Conservation (phyloP, 2,329 filamentous ascomycete species). For the Cadophora luteo-olivacea region DNA sequence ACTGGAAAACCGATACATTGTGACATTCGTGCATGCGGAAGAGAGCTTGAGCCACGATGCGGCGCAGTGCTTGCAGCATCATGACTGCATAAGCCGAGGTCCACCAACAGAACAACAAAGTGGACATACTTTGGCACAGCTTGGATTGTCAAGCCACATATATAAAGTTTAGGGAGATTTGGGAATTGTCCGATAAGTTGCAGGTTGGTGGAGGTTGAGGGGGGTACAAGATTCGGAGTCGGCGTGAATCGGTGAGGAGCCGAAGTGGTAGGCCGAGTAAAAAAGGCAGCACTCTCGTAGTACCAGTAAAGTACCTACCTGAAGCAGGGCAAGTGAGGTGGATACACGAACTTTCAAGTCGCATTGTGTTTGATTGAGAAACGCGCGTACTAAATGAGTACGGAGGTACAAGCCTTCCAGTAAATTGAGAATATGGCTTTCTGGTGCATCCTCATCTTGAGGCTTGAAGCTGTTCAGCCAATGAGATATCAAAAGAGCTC, state of each 20-base stretch:
- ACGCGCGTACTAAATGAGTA: background rate
- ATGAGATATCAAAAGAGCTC: background rate
- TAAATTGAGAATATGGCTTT: background rate
- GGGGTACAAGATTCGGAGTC: background rate
- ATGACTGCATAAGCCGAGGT: conserved; percentile 12
- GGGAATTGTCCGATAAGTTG: background rate
- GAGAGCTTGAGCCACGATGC: conserved; percentile 10
- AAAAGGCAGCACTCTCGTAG: background rate
- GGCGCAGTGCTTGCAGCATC: conserved; percentile 7
- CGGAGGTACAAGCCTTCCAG: background rate
- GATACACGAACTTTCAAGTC: background rate
- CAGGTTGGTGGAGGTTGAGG: background rate
- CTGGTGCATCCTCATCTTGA: background rate
- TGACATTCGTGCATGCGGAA: background rate
- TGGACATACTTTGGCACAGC: background rate
- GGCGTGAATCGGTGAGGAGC: background rate
- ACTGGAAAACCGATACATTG: background rate
- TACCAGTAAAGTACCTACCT: background rate
- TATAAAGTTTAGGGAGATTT: background rate
- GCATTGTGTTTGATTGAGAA: background rate
- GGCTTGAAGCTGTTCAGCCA: background rate
- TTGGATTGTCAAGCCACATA: background rate
- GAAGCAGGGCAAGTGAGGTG: background rate
- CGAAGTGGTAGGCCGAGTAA: background rate
- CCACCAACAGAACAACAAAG: background rate